Evolutionary conservation across 176 grass and related monocot genomes (phyloP), one percentile per base, ranked within the genome.

Genomic region (Chloris gayana): DNA sequence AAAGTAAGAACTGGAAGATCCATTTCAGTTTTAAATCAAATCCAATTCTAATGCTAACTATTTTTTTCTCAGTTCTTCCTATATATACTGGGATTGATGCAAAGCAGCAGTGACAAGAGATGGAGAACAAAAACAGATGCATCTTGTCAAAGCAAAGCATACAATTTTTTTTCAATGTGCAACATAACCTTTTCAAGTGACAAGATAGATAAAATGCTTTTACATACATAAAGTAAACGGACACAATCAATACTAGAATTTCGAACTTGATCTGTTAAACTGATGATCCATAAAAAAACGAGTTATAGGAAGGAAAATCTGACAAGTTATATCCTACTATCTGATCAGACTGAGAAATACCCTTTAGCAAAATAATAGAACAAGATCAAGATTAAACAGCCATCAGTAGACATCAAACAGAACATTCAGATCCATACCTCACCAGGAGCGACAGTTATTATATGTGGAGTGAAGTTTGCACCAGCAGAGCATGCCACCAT

Each of bases 391-490:
- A 14, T 12, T 53, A 75, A 69, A 51, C 14, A 21, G 47, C 1
- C 31, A 66, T 29, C 22, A 24, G 22, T 35, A 66, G 18, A 41
- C 67, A 67, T 17, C 4, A 50, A 76, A 49, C 37, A 37, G 54
- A 76, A 46, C 15, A 37, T 7, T 31, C 41, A 73, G 76, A 72
- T 69, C 8, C 73, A 64, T 91, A 99, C 97, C 97, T 99, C 93
- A 22, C 97, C 97, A 58, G 91, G 85, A 70, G 97, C 93, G 39
- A 99, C 93, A 49, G 93, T 99, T 37, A 99, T 87, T 45, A 96
- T 81, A 83, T 99, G 97, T 33, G 97, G 97, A 37, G 93, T 93
- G 74, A 99, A 99, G 84, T 91, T 96, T 24, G 54, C 88, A 72
- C 92, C 92, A 74, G 97, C 90, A 83, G 95, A 91, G 73, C 87